Conservation (phyloP, 1,284 basidiomycete species). For the Exobasidium rhododendri region DNA sequence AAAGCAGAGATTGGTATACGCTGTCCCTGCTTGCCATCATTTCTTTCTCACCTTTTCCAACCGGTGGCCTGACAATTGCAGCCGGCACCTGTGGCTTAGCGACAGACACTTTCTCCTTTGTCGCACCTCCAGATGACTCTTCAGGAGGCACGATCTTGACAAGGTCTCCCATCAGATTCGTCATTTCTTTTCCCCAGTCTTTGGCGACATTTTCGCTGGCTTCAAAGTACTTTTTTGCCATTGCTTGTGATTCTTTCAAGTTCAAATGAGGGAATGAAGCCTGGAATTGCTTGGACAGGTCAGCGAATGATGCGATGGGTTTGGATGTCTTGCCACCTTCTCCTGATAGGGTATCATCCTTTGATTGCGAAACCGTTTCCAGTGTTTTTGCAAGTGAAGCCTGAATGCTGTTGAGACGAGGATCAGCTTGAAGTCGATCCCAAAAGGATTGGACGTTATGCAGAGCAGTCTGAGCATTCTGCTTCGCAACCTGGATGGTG, state of each 20-base stretch:
- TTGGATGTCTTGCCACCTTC: not conserved
- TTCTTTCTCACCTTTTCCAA: conserved; percentile 7
- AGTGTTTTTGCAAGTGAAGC: conserved; percentile 26
- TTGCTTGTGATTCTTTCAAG: conserved; percentile 32
- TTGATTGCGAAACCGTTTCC: not conserved
- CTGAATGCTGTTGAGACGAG: conserved; percentile 24
- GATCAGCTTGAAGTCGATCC: conserved; percentile 9
- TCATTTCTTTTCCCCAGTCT: conserved; percentile 42
- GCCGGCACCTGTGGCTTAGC: not conserved
- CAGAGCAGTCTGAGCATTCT: conserved; percentile 1
- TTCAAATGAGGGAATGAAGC: conserved; percentile 39
- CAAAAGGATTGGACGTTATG: conserved; percentile 10
- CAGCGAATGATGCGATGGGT: not conserved
- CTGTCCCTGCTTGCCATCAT: not conserved
- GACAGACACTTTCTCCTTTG: not conserved
- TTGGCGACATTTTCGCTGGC: conserved; percentile 34
- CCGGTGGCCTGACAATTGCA: too few species aligned
- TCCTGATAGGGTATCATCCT: not conserved
- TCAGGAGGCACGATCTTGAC: conserved; percentile 42
- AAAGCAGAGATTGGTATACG: too few species aligned
- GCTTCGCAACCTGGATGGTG: not conserved
- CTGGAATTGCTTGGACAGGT: conserved; percentile 33
- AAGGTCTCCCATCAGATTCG: conserved; percentile 34
- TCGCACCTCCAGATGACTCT: conserved; percentile 11
- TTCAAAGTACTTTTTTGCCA: conserved; percentile 35